These are phyloP conservation scores for Eragrostis tef DNA, from an alignment of 202 grass and related monocot genomes.

Conservation along the genomic window DNA sequence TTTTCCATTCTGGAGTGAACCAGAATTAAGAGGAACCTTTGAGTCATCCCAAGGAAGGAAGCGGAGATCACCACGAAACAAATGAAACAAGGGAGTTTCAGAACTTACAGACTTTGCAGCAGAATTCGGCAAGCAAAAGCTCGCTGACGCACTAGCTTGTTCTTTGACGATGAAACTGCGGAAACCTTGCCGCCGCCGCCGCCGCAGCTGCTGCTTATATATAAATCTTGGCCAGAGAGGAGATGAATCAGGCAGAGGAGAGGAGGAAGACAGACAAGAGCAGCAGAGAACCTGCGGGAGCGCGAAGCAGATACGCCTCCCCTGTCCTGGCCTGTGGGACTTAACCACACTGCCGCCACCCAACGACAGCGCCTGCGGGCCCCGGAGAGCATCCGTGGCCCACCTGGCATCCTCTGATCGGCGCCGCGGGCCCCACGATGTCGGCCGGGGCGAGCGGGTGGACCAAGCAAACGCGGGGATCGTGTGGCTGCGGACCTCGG, in stretches of 20 bases:
- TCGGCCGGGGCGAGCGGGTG: background rate
- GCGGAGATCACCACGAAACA: background rate
- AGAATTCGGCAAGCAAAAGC: background rate
- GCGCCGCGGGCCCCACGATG: background rate
- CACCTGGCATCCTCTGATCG: accelerated
- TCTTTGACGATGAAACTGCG: background rate
- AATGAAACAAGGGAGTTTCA: background rate
- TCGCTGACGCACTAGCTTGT: background rate
- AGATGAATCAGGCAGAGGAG: background rate
- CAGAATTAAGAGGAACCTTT: background rate
- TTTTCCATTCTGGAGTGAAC: too few species aligned
- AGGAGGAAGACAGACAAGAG: background rate
- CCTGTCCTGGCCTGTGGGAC: background rate
- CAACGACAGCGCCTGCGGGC: background rate
- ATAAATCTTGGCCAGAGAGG: background rate
- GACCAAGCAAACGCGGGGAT: slow-evolving; percentile 1
- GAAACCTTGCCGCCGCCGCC: background rate
- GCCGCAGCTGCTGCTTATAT: background rate
- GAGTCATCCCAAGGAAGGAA: background rate
- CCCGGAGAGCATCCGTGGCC: background rate
- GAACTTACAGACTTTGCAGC: slow-evolving; percentile 5
- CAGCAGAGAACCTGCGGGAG: background rate
- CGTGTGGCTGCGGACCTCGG: slow-evolving; percentile 43
- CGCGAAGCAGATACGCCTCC: background rate
- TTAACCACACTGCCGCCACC: background rate